These are phyloP conservation scores for Pythium rishiriense DNA, from an alignment of 352 stramenopile genomes.

Conservation along the genomic window DNA sequence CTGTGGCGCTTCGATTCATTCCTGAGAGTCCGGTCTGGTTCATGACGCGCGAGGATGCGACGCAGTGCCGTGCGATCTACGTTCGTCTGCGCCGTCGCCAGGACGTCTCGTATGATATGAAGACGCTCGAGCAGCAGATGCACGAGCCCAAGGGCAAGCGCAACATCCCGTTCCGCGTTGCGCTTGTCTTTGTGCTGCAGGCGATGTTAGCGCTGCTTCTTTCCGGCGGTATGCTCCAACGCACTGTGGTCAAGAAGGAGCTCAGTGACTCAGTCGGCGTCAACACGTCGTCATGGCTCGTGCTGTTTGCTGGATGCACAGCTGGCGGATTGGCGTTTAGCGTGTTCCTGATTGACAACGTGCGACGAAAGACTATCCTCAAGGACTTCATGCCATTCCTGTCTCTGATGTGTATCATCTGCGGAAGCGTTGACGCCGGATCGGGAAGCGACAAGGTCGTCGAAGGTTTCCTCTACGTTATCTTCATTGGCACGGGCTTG, in stretches of 20 bases:
- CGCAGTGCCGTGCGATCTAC: constrained; percentile 49
- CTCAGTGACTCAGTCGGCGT: constrained; percentile 21
- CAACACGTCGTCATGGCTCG: constrained; percentile 50
- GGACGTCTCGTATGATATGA: constrained; percentile 67
- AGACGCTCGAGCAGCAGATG: constrained; percentile 56
- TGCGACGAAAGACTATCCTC: constrained; percentile 88
- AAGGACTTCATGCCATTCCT: constrained; percentile 86
- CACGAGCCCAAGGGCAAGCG: constrained; percentile 42
- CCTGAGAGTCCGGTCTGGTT: constrained; percentile 81
- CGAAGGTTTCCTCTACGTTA: constrained; percentile 50
- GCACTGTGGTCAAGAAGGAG: constrained; percentile 38
- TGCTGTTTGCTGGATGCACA: constrained; percentile 52
- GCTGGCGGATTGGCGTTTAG: constrained; percentile 62
- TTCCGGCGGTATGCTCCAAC: constrained; percentile 63
- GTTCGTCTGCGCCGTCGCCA: constrained; percentile 64
- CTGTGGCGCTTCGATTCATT: constrained; percentile 60
- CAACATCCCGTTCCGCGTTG: constrained; percentile 65
- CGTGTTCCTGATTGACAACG: constrained; percentile 80
- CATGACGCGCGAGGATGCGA: constrained; percentile 45
- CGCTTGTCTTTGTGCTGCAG: constrained; percentile 62
- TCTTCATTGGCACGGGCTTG: constrained; percentile 67
- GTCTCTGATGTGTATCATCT: constrained; percentile 58
- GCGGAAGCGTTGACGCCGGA: constrained; percentile 49
- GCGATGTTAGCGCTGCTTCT: constrained; percentile 64
- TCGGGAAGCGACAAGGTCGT: constrained; percentile 40